Evolutionary conservation across 345 rosid genomes (phyloP), one percentile per base, ranked within the genome.

Genomic region (Linum usitatissimum): DNA sequence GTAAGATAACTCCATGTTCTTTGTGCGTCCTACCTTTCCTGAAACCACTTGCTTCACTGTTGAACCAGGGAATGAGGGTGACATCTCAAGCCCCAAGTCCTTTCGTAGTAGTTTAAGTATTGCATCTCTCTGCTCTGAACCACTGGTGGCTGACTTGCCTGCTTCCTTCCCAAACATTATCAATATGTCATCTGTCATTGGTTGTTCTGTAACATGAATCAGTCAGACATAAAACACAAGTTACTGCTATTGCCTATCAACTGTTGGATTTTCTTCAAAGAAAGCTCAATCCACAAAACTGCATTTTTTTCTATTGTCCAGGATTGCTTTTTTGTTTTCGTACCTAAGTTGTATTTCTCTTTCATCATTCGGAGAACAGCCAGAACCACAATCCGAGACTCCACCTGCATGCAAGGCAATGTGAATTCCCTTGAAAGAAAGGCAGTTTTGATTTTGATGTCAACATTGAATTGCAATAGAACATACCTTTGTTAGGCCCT

Each of bases 341-440:
- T 69, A 89, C 96, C 95, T 72, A 64, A 65, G 60, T 67, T 65
- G 55, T 76, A 75, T 67, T 82, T 87, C 85, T 93, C 97, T 80
- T 87, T 90, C 71, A 90, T 85, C 97, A 87, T 87, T 60, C 85
- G 78, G 49, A 87, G 78, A 70, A 89, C 91, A 31, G 99, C 94
- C 55, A 93, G 86, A 72, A 90, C 85, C 68, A 93, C 86, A 55
- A 90, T 91, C 66, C 97, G 90, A 70, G 90, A 87, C 76, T 93
- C 97, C 71, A 87, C 86, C 97, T 93, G 82, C 73, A 69, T 17
- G 38, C 5, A 34, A 34, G 38, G 38, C 38, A 34, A 7, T 34
- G 38, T 34, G 38, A 34, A 34, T 34, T 34, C 38, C 5, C 5
- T 7, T 34, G 5, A 34, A 34, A 34, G 4, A 34, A 23, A 23